phyloP scores from a whole-genome alignment of 495 filamentous ascomycete species.

The Aspergillus panamensis region DNA sequence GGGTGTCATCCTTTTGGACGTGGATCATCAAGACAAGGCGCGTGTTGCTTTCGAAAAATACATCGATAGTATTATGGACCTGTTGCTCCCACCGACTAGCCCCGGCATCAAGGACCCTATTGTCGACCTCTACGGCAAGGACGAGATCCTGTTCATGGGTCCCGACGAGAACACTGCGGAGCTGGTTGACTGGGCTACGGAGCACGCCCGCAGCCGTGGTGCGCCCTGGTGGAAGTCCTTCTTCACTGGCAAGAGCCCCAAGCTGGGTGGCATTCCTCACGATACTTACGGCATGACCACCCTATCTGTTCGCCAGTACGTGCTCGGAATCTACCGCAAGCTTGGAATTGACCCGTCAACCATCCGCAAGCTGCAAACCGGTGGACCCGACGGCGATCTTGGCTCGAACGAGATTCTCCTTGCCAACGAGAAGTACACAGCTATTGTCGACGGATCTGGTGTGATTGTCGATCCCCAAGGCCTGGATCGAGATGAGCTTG shows the following conservation, averaged over 20 bases:
- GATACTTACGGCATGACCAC: constrained; percentile 98
- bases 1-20: constrained; percentile 92
- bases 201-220: constrained; percentile 81
- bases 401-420: constrained; percentile 97
- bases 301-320: constrained; percentile 89
- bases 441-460: constrained; percentile 92
- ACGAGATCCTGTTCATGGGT: constrained; percentile 97
- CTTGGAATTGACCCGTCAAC: constrained; percentile 77
- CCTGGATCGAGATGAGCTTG: constrained; percentile 76
- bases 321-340: constrained; percentile 96
- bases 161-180: constrained; percentile 98
- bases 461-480: constrained; percentile 92
- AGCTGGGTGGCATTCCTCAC: constrained; percentile 93
- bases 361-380: constrained; percentile 92
- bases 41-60: constrained; percentile 97
- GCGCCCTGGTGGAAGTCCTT: constrained; percentile 99
- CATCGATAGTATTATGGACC: constrained; percentile 95
- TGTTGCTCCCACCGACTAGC: constrained; percentile 81
- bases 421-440: constrained; percentile 88
- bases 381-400: constrained; percentile 93
- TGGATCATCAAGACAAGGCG: constrained; percentile 87
- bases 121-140: constrained; percentile 87
- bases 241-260: constrained; percentile 97
- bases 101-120: constrained; percentile 99
- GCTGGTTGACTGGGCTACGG: constrained; percentile 95